Percentiles rank a stretch among this genome's conserved stretches.
Evolutionary conservation across 805 yeast species (phyloP).

Genomic region (Candida morakotiae): DNA sequence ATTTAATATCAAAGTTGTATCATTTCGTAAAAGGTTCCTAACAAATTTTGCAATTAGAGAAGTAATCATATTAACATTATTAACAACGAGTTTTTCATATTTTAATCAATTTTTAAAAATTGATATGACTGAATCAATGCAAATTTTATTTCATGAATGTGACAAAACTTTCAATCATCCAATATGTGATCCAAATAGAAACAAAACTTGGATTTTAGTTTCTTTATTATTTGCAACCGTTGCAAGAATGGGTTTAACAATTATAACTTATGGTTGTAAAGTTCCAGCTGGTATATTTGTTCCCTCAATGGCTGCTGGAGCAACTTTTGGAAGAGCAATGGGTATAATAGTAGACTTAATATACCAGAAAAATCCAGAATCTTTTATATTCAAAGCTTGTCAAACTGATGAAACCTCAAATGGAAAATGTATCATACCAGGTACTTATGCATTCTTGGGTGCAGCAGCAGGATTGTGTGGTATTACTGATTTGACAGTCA

Average conservation of each 20-base stretch:
- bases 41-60: slow-evolving; percentile 61
- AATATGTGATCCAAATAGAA: slow-evolving; percentile 31
- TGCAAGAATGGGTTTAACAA: slow-evolving; percentile 65
- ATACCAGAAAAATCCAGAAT: slow-evolving; percentile 28
- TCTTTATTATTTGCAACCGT: slow-evolving; percentile 69
- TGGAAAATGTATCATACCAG: slow-evolving; percentile 73
- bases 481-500: slow-evolving; percentile 84
- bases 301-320: slow-evolving; percentile 96
- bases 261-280: slow-evolving; percentile 85
- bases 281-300: slow-evolving; percentile 98
- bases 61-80: slow-evolving; percentile 57
- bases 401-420: slow-evolving; percentile 13
- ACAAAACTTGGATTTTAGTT: slow-evolving; percentile 35
- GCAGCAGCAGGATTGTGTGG: slow-evolving; percentile 96
- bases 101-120: slow-evolving; percentile 74
- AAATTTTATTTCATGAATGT: slow-evolving; percentile 82
- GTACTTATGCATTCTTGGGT: slow-evolving; percentile 92
- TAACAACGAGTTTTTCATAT: slow-evolving; percentile 77
- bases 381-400: slow-evolving; percentile 30
- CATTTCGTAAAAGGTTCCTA: slow-evolving; percentile 71
- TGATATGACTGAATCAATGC: slow-evolving; percentile 97
- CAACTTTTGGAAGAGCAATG: slow-evolving; percentile 84
- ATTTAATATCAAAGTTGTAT: slow-evolving; percentile 70
- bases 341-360: slow-evolving; percentile 65
- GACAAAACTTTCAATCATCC: slow-evolving; percentile 39